Percentiles rank a stretch among this genome's conserved stretches.
Evolutionary conservation across 768 basidiomycete species (phyloP).

Genomic region (Leccinum boreale): DNA sequence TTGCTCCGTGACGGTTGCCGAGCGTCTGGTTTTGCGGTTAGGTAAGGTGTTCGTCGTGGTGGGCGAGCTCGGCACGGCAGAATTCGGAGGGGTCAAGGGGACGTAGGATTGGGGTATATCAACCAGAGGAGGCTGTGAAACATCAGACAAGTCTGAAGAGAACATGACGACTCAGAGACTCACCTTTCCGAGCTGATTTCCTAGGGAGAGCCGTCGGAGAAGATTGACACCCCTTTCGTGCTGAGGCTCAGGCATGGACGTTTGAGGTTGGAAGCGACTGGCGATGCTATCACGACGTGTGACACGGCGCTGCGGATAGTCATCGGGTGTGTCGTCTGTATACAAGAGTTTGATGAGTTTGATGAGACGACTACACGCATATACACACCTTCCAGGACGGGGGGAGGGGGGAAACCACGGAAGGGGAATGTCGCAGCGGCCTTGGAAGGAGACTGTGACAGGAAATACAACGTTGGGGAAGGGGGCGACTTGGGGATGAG

Average conservation of each 20-base stretch:
- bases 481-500: slow-evolving; percentile 51
- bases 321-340: slow-evolving; percentile 41
- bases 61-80: slow-evolving; percentile 37
- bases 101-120: slow-evolving; percentile 26
- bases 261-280: slow-evolving; percentile 49
- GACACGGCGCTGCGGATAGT: slow-evolving; percentile 43
- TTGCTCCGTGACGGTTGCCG: slow-evolving; percentile 52
- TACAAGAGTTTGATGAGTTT: not conserved
- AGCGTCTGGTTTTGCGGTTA: slow-evolving; percentile 44
- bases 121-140: slow-evolving; percentile 3
- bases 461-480: slow-evolving; percentile 72
- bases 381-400: slow-evolving; percentile 60
- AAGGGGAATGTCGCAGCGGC: slow-evolving; percentile 57
- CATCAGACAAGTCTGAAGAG: not conserved
- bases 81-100: slow-evolving; percentile 51
- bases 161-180: slow-evolving; percentile 18
- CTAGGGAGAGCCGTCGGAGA: slow-evolving; percentile 72
- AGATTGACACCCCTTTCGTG: slow-evolving; percentile 69
- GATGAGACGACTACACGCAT: not conserved
- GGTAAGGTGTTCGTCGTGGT: slow-evolving; percentile 17
- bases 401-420: slow-evolving; percentile 46
- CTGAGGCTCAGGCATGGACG: slow-evolving; percentile 44
- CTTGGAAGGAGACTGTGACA: slow-evolving; percentile 58
- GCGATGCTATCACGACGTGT: slow-evolving; percentile 61
- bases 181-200: slow-evolving; percentile 57